These are phyloP conservation scores for Torulaspora microellipsoides DNA, from an alignment of 805 yeast species.

Conservation along the genomic window DNA sequence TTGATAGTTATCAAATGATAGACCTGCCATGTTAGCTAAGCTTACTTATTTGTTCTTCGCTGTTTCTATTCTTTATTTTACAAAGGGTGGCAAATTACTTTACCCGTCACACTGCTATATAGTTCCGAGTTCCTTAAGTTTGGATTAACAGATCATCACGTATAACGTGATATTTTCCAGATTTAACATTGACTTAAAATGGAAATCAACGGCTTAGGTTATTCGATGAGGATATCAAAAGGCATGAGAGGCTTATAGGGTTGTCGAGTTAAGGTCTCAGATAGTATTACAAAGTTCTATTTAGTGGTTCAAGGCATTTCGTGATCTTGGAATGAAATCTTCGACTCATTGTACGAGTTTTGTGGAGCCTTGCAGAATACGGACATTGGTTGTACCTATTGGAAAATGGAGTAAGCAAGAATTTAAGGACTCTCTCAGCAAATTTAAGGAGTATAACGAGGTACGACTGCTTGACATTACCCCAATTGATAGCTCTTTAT, in stretches of 20 bases:
- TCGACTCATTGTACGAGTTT: conserved; percentile 21
- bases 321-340: conserved; percentile 2
- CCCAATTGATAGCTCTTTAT: conserved; percentile 52
- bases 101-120: too few relatives aligned
- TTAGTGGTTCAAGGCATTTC: too few relatives aligned
- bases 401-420: conserved; percentile 43
- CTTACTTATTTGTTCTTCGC: neutral
- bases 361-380: conserved; percentile 62
- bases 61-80: neutral
- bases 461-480: conserved; percentile 73
- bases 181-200: too few relatives aligned
- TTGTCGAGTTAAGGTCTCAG: too few relatives aligned
- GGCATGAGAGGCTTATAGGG: too few relatives aligned
- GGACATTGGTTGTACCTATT: conserved; percentile 64
- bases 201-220: neutral
- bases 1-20: conserved; percentile 88
- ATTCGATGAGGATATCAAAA: too few relatives aligned
- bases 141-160: too few relatives aligned
- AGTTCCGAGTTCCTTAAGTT: too few relatives aligned
- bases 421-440: conserved; percentile 38
- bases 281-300: too few relatives aligned
- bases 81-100: conserved; percentile 13
- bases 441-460: conserved; percentile 49
- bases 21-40: conserved; percentile 64
- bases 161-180: too few relatives aligned